Evolutionary conservation across 805 yeast species (phyloP).

Genomic region (Candida nitratophila): DNA sequence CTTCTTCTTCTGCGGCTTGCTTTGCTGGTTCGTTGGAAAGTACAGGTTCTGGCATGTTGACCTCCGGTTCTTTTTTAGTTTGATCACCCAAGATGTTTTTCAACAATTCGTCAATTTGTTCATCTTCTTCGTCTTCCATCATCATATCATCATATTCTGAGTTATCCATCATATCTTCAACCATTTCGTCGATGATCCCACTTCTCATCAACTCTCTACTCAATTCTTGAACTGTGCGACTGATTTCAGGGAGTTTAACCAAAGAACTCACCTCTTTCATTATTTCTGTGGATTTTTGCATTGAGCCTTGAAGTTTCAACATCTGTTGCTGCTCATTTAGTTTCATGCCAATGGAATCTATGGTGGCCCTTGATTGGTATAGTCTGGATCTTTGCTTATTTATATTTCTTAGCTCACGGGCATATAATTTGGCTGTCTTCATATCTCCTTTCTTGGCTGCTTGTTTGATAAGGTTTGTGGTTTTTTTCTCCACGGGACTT

Average conservation of each 20-base stretch:
- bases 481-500: constrained; percentile 57
- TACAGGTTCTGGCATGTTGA: constrained; percentile 21
- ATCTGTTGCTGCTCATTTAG: constrained; percentile 87
- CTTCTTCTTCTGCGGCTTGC: constrained; percentile 32
- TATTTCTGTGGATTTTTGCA: constrained; percentile 68
- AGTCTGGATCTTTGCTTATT: constrained; percentile 69
- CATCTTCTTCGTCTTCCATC: constrained; percentile 55
- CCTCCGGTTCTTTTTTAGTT: constrained; percentile 28
- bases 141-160: constrained; percentile 59
- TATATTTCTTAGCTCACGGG: constrained; percentile 70
- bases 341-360: constrained; percentile 82
- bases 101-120: constrained; percentile 56
- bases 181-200: constrained; percentile 90
- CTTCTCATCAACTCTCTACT: constrained; percentile 82
- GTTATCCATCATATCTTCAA: constrained; percentile 78
- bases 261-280: constrained; percentile 86
- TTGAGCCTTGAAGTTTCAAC: constrained; percentile 73
- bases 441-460: constrained; percentile 72
- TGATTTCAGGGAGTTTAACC: constrained; percentile 71
- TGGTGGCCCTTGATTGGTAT: constrained; percentile 74
- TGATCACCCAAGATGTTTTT: constrained; percentile 35
- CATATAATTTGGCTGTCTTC: constrained; percentile 71
- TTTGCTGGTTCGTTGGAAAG: constrained; percentile 13
- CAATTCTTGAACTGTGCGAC: constrained; percentile 76
- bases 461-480: constrained; percentile 67